Conservation (phyloP, 805 yeast genomes). For the Yarrowia osloensis region DNA sequence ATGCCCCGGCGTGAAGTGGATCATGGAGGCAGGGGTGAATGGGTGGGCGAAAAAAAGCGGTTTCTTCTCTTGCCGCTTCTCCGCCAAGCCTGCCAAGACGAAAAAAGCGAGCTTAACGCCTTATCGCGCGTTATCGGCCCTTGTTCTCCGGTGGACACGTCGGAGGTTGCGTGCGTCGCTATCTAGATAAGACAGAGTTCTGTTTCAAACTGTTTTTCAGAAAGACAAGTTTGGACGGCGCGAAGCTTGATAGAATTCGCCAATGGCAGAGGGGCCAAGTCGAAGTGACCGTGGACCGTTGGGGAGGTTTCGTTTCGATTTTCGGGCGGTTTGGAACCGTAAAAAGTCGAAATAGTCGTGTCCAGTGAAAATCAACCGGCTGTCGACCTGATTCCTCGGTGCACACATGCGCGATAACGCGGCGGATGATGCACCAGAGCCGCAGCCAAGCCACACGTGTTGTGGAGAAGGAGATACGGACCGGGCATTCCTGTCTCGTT, state of each 20-base stretch:
- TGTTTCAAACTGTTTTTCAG: background rate
- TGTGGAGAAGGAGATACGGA: too few species aligned
- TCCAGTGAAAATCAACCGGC: too few species aligned
- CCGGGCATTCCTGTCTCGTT: background rate
- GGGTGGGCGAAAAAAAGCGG: too few species aligned
- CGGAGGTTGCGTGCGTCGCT: background rate
- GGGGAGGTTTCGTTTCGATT: too few species aligned
- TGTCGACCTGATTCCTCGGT: too few species aligned
- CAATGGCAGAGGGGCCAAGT: background rate
- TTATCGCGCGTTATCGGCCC: background rate
- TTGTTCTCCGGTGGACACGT: background rate
- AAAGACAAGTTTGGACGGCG: background rate
- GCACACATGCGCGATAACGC: background rate
- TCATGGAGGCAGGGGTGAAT: background rate
- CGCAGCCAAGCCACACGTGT: conserved; percentile 4
- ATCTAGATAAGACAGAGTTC: background rate
- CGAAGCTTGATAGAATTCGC: background rate
- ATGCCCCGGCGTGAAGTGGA: background rate
- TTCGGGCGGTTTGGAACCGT: too few species aligned
- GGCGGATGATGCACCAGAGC: background rate
- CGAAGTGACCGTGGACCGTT: background rate
- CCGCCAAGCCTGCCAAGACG: background rate
- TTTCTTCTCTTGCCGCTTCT: too few species aligned
- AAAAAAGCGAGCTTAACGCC: background rate
- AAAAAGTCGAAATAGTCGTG: too few species aligned